phyloP scores from a whole-genome alignment of 2,329 filamentous ascomycete species.

The Aspergillus pseudoterreus region DNA sequence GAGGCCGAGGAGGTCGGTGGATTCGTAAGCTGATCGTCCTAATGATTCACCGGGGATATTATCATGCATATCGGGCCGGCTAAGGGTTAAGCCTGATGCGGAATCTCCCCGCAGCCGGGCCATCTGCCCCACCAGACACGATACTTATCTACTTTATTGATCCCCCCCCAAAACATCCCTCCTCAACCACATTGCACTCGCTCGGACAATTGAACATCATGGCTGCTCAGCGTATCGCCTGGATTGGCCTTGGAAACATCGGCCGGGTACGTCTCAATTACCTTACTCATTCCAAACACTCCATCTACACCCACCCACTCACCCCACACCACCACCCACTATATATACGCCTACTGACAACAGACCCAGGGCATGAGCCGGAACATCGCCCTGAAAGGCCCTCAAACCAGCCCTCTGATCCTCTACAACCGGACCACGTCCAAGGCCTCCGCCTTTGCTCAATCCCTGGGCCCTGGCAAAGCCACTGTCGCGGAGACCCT shows the following conservation, averaged over 20 bases:
- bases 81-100: not conserved
- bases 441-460: slow-evolving; percentile 61
- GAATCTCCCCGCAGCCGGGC: not conserved
- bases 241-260: slow-evolving; percentile 86
- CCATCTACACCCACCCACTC: not conserved
- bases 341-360: slow-evolving; percentile 5
- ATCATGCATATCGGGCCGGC: not conserved
- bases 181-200: not conserved
- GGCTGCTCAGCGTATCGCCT: slow-evolving; percentile 56
- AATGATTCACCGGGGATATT: not conserved
- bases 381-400: slow-evolving; percentile 76
- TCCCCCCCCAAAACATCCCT: not conserved
- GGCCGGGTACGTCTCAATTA: slow-evolving; percentile 58
- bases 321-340: not conserved
- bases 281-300: not conserved
- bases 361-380: slow-evolving; percentile 69
- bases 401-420: slow-evolving; percentile 66
- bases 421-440: slow-evolving; percentile 75
- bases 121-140: not conserved
- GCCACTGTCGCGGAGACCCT: slow-evolving; percentile 63
- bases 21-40: not conserved
- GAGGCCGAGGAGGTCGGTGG: too few species aligned
- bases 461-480: slow-evolving; percentile 58
- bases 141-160: not conserved
- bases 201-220: slow-evolving; percentile 12